Conservation (phyloP, 805 yeast species). For the Candida quercuum region DNA sequence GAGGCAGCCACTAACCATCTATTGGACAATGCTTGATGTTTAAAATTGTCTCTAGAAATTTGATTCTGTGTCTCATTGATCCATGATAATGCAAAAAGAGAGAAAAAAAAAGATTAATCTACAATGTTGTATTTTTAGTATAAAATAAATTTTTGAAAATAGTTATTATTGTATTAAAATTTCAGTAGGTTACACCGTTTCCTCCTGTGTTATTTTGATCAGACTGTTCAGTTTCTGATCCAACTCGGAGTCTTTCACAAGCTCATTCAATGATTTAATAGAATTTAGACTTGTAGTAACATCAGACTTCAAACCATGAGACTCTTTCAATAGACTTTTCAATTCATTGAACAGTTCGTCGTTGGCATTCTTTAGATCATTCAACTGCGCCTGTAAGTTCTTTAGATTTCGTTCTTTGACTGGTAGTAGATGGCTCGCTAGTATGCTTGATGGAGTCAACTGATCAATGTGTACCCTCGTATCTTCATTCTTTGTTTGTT, state of each 20-base stretch:
- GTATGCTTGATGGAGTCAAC: slow-evolving; percentile 14
- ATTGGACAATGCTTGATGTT: slow-evolving; percentile 62
- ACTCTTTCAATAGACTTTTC: slow-evolving; percentile 8
- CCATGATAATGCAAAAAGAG: no score
- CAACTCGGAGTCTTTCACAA: slow-evolving; percentile 7
- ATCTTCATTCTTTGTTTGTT: neutral
- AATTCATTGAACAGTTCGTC: slow-evolving; percentile 10
- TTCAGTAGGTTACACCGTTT: no score
- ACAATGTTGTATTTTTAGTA: neutral
- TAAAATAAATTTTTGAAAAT: no score
- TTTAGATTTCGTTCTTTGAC: slow-evolving; percentile 16
- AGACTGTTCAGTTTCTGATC: slow-evolving; percentile 8
- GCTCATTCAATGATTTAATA: slow-evolving; percentile 8
- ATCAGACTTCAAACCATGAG: slow-evolving; percentile 7
- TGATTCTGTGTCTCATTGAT: no score
- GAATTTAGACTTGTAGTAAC: slow-evolving; percentile 5
- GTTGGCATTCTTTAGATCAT: slow-evolving; percentile 9
- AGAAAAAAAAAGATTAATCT: neutral
- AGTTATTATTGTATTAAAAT: no score
- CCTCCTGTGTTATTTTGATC: slow-evolving; percentile 4
- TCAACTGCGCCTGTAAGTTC: slow-evolving; percentile 12
- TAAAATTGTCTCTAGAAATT: no score
- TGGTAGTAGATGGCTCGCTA: slow-evolving; percentile 21
- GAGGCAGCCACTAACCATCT: slow-evolving; percentile 85
- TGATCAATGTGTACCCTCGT: slow-evolving; percentile 14